phyloP scores from a whole-genome alignment of 2,329 filamentous ascomycete species.

The Ophiostoma tasmaniense region DNA sequence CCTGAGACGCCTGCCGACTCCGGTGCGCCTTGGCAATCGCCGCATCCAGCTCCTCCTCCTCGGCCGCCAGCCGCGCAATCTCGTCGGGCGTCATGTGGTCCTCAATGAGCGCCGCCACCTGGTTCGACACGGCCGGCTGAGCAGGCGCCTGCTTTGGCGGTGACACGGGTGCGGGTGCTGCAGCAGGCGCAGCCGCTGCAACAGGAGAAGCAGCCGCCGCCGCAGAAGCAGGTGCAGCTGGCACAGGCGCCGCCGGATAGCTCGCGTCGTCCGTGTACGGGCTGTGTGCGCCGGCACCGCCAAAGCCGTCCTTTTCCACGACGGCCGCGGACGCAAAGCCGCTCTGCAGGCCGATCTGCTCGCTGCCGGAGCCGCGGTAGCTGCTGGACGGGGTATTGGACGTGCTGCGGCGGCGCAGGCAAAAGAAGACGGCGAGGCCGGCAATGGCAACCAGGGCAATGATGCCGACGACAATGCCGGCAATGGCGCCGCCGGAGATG shows the following conservation, averaged over 20 bases:
- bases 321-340: not conserved
- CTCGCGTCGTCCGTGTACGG: slow-evolving; percentile 3
- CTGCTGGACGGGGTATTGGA: not conserved
- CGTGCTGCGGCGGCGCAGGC: slow-evolving; percentile 38
- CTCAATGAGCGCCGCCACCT: slow-evolving; percentile 37
- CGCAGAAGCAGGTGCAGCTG: not conserved
- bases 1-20: not conserved
- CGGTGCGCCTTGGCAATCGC: slow-evolving; percentile 42
- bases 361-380: slow-evolving; percentile 2
- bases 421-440: slow-evolving; percentile 29
- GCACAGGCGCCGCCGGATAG: not conserved
- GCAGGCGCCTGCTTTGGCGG: not conserved
- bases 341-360: slow-evolving; percentile 3
- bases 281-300: not conserved
- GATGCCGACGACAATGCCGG: slow-evolving; percentile 39
- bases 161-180: not conserved
- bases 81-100: slow-evolving; percentile 53
- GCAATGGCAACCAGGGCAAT: slow-evolving; percentile 28
- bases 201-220: not conserved
- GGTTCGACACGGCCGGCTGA: slow-evolving; percentile 8
- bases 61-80: slow-evolving; percentile 47
- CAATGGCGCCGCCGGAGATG: slow-evolving; percentile 37
- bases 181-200: not conserved
- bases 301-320: not conserved
- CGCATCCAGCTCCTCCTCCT: slow-evolving; percentile 48